These are phyloP conservation scores for Willaertia magna DNA, from an alignment of 208 protist species.

Conservation along the genomic window DNA sequence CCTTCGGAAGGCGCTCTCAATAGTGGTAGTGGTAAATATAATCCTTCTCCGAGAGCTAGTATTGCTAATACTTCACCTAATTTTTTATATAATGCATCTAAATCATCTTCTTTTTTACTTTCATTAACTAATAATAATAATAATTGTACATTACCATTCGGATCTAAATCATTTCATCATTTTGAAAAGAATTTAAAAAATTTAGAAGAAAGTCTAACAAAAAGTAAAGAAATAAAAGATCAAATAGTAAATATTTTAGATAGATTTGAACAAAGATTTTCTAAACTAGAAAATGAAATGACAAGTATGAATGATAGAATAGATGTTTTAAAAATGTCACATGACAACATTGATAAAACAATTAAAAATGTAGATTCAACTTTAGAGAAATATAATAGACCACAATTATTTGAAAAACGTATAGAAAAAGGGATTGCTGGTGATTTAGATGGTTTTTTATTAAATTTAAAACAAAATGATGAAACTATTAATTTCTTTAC, in stretches of 20 bases:
- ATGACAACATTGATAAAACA: constrained; percentile 1
- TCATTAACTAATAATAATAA: too few relatives aligned
- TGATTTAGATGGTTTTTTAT: not conserved
- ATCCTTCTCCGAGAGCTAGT: too few relatives aligned
- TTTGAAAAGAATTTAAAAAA: not conserved
- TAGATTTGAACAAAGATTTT: not conserved
- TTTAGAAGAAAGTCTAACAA: not conserved
- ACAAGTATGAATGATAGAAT: not conserved
- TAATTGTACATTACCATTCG: too few relatives aligned
- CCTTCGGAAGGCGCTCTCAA: too few relatives aligned
- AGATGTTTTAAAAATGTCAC: not conserved
- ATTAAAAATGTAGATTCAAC: not conserved
- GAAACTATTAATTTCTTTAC: not conserved
- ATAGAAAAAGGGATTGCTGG: not conserved
- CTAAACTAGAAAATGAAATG: constrained; percentile 1
- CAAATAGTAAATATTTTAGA: not conserved
- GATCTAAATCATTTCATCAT: not conserved
- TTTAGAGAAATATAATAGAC: not conserved
- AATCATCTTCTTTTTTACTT: too few relatives aligned
- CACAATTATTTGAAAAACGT: not conserved
- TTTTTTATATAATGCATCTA: too few relatives aligned
- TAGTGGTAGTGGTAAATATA: too few relatives aligned
- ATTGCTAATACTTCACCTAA: too few relatives aligned
- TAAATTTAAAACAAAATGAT: not conserved
- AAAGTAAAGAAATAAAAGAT: not conserved